Percentiles rank a stretch among this genome's conserved stretches.
These are phyloP conservation scores for Rubia yunnanensis DNA, from an alignment of 257 asterid species.

Conservation along the genomic window DNA sequence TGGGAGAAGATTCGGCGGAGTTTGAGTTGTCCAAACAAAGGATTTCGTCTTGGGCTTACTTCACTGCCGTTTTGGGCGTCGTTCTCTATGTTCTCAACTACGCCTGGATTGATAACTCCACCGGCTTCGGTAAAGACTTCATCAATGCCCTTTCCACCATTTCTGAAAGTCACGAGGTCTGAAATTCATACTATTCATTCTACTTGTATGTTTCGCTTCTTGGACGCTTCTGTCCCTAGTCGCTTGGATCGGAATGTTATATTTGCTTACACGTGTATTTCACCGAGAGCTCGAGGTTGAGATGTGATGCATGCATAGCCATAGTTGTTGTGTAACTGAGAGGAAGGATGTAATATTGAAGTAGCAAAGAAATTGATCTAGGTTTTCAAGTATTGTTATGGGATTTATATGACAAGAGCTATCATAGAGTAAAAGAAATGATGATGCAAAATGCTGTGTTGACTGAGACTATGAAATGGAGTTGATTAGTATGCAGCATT, in stretches of 20 bases:
- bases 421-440: too few relatives aligned
- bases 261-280: neutral
- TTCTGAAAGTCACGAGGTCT: conserved; percentile 79
- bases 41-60: conserved; percentile 75
- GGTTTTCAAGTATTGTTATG: too few relatives aligned
- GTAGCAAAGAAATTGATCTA: neutral
- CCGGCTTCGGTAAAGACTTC: conserved; percentile 74
- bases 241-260: neutral
- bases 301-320: neutral
- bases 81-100: conserved; percentile 63
- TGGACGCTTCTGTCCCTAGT: too few relatives aligned
- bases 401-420: too few relatives aligned
- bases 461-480: neutral
- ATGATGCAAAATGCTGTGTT: too few relatives aligned
- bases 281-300: neutral
- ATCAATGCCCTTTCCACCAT: conserved; percentile 50
- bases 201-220: neutral
- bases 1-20: conserved; percentile 86
- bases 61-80: conserved; percentile 48
- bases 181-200: neutral
- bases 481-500: neutral
- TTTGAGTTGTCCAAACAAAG: conserved; percentile 62
- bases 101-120: conserved; percentile 71
- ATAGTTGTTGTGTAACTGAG: neutral
- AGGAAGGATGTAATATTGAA: neutral